Percentiles rank a stretch among this genome's conserved stretches.
Evolutionary conservation across 2,329 filamentous ascomycete species (phyloP).

Genomic region (Lomentospora prolificans): DNA sequence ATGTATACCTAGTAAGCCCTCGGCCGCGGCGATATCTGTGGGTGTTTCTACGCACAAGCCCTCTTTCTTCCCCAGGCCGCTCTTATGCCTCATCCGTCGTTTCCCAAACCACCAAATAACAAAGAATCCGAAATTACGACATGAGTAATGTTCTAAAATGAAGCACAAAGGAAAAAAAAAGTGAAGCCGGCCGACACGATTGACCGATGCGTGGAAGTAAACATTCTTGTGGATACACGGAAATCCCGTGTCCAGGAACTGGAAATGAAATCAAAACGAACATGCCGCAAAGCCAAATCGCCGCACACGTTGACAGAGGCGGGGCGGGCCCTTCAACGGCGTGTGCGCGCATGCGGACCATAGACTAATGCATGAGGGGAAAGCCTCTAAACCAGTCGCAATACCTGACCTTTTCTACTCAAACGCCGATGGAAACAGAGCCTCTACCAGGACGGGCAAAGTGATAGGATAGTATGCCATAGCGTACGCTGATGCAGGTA

Average conservation of each 20-base stretch:
- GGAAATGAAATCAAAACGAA: too few species aligned
- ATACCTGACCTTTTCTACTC: constrained; percentile 1
- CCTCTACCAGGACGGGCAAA: not conserved
- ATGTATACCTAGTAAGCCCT: not conserved
- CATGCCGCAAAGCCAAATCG: not conserved
- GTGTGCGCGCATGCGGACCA: not conserved
- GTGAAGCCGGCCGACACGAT: not conserved
- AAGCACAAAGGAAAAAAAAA: not conserved
- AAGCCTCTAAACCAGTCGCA: constrained; percentile 1
- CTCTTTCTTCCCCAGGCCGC: not conserved
- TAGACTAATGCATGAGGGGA: not conserved
- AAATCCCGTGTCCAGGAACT: too few species aligned
- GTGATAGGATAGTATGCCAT: not conserved
- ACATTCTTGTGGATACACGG: too few species aligned
- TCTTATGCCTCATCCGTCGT: too few species aligned
- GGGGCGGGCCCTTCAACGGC: too few species aligned
- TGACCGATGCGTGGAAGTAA: not conserved
- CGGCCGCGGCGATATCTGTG: not conserved
- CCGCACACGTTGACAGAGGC: not conserved
- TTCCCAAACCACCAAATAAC: not conserved
- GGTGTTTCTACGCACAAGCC: not conserved
- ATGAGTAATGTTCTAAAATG: not conserved
- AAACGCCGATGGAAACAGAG: not conserved
- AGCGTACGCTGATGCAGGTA: not conserved
- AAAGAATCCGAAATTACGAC: constrained; percentile 1